Conservation (phyloP, 495 filamentous ascomycete genomes). For the Umbilicaria muhlenbergii region DNA sequence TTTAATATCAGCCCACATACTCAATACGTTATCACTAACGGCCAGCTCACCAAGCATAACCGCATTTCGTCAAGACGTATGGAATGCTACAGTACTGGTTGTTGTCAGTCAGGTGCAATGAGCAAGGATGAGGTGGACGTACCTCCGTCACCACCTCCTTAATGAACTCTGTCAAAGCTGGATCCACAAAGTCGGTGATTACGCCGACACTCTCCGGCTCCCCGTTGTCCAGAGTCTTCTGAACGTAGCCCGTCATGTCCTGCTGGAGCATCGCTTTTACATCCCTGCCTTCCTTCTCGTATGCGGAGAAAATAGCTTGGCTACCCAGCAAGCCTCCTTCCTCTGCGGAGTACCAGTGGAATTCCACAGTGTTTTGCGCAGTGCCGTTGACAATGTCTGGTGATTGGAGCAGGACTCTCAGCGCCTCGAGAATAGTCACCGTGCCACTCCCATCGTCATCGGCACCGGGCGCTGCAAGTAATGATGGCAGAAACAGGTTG, state of each 20-base stretch:
- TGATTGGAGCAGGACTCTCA: constrained; percentile 45
- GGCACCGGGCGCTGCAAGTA: constrained; percentile 62
- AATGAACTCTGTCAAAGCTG: constrained; percentile 74
- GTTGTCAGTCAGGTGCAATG: constrained; percentile 3
- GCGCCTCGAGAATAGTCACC: constrained; percentile 60
- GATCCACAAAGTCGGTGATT: constrained; percentile 84
- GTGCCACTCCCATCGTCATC: constrained; percentile 67
- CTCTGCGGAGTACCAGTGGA: constrained; percentile 91
- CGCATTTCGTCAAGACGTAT: constrained; percentile 75
- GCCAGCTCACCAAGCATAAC: no score
- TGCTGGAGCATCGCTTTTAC: constrained; percentile 98
- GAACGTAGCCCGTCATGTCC: constrained; percentile 92
- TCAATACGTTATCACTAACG: no score
- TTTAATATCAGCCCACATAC: no score
- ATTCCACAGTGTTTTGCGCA: constrained; percentile 70
- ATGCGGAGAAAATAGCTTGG: constrained; percentile 76
- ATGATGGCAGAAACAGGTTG: constrained; percentile 74
- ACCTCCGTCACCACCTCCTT: constrained; percentile 71
- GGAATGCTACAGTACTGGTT: constrained; percentile 74
- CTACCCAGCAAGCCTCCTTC: constrained; percentile 78
- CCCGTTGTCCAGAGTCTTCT: constrained; percentile 70
- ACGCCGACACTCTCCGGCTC: constrained; percentile 78
- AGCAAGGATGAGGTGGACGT: constrained; percentile 10
- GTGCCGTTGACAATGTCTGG: constrained; percentile 35
- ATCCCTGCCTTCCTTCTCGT: constrained; percentile 57